A percentile compares a stretch with the other conserved stretches of the same genome.
Conservation (phyloP, 345 rosid genomes). For the Odontarrhena argentea region DNA sequence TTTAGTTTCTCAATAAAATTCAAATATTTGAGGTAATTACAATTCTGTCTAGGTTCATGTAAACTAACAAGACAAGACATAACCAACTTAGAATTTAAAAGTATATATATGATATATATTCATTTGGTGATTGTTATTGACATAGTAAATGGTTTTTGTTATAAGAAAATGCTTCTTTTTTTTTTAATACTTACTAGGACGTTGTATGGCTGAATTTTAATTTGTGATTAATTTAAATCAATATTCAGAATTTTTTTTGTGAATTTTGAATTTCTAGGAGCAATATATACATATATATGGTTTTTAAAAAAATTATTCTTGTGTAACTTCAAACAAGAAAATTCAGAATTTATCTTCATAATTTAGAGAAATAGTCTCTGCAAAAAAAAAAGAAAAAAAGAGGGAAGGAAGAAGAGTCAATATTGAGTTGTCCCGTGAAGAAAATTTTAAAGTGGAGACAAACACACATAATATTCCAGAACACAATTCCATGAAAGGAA, state of each 20-base stretch:
- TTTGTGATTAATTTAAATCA: neutral
- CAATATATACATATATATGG: neutral
- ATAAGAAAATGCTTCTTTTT: too few relatives aligned
- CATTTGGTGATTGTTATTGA: neutral
- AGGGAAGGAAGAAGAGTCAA: slow-evolving; percentile 23
- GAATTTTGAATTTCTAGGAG: neutral
- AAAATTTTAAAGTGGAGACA: slow-evolving; percentile 27
- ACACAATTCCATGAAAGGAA: slow-evolving; percentile 27
- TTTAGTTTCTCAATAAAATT: slow-evolving; percentile 5
- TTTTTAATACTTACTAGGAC: too few relatives aligned
- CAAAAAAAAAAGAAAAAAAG: slow-evolving; percentile 4
- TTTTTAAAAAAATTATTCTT: neutral
- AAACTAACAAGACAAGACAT: neutral
- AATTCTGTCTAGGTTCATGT: neutral
- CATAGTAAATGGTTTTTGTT: neutral
- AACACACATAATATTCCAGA: slow-evolving; percentile 31
- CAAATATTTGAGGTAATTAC: neutral
- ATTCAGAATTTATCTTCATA: neutral
- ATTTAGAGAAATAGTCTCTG: neutral
- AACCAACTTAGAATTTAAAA: neutral
- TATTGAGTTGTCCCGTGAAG: slow-evolving; percentile 18
- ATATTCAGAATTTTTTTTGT: neutral
- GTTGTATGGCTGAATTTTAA: neutral
- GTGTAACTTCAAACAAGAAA: neutral
- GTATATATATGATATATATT: neutral